Evolutionary conservation across 2,329 filamentous ascomycete species (phyloP).

Genomic region (Cercospora berteroae): DNA sequence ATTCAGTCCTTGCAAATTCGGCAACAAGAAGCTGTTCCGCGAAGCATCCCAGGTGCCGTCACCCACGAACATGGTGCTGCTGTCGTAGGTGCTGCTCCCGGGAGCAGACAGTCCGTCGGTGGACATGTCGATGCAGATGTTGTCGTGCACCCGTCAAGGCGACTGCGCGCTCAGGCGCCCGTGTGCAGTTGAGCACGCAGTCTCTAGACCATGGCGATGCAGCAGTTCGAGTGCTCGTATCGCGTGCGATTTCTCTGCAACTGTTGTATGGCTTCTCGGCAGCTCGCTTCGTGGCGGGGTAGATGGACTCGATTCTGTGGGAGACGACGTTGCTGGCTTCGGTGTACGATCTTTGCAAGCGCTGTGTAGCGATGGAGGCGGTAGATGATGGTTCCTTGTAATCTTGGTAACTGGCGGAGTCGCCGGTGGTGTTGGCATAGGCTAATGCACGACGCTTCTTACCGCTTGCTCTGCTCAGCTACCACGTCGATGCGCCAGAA

Average conservation of each 20-base stretch:
- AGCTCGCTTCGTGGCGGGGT: neutral
- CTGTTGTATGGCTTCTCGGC: neutral
- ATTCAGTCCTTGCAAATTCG: slow-evolving; percentile 72
- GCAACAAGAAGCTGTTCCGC: slow-evolving; percentile 74
- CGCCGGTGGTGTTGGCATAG: neutral
- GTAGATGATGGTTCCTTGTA: neutral
- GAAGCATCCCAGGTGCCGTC: slow-evolving; percentile 81
- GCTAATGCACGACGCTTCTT: neutral
- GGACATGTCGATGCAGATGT: slow-evolving; percentile 27
- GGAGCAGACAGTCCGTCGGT: slow-evolving; percentile 58
- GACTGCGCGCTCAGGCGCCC: neutral
- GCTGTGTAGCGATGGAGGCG: neutral
- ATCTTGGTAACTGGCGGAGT: neutral
- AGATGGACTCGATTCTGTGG: neutral
- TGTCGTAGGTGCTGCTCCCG: slow-evolving; percentile 70
- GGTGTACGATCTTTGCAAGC: neutral
- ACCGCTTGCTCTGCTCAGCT: neutral
- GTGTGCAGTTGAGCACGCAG: neutral
- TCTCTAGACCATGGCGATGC: neutral
- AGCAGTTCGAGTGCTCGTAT: neutral
- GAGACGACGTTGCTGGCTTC: neutral
- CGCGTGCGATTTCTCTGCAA: neutral
- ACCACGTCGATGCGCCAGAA: neutral
- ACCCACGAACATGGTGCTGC: slow-evolving; percentile 71
- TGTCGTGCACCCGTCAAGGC: neutral